Evolutionary conservation across 1,284 basidiomycete species (phyloP).

Genomic region (Boletus sp.): DNA sequence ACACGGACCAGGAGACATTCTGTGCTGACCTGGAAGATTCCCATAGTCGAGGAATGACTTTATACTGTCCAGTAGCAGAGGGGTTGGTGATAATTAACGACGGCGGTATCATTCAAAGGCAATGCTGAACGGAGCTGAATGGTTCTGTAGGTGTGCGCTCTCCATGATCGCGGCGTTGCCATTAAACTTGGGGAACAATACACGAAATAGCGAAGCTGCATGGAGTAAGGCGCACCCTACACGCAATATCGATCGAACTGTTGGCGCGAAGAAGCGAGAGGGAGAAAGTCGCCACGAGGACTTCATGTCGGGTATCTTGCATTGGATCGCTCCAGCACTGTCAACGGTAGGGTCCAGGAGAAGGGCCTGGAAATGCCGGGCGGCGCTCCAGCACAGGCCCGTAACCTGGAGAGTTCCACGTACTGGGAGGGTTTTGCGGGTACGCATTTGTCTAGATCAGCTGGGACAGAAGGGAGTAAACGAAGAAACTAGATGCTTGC

Average conservation of each 20-base stretch:
- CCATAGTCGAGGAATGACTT: constrained; percentile 20
- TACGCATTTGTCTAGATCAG: constrained; percentile 3
- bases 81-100: constrained; percentile 24
- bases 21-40: constrained; percentile 11
- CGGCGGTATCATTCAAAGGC: constrained; percentile 27
- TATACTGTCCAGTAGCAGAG: constrained; percentile 27
- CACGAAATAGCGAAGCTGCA: constrained; percentile 30
- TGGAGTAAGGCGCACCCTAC: constrained; percentile 33
- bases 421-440: constrained; percentile 1
- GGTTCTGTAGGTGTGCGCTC: constrained; percentile 21
- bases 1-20: constrained; percentile 27
- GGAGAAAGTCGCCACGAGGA: constrained; percentile 32
- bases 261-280: constrained; percentile 35
- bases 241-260: constrained; percentile 35
- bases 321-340: constrained; percentile 33
- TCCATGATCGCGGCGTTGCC: constrained; percentile 31
- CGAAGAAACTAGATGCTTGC: constrained; percentile 6
- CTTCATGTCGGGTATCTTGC: constrained; percentile 38
- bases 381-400: constrained; percentile 18
- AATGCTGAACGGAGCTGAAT: constrained; percentile 30
- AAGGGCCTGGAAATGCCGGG: constrained; percentile 24
- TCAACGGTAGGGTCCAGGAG: constrained; percentile 25
- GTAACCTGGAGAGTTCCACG: constrained; percentile 11
- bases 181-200: constrained; percentile 23
- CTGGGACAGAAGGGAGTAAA: neutral